phyloP scores from a whole-genome alignment of 2,329 filamentous ascomycete species.

The Nannizzia gypsea region DNA sequence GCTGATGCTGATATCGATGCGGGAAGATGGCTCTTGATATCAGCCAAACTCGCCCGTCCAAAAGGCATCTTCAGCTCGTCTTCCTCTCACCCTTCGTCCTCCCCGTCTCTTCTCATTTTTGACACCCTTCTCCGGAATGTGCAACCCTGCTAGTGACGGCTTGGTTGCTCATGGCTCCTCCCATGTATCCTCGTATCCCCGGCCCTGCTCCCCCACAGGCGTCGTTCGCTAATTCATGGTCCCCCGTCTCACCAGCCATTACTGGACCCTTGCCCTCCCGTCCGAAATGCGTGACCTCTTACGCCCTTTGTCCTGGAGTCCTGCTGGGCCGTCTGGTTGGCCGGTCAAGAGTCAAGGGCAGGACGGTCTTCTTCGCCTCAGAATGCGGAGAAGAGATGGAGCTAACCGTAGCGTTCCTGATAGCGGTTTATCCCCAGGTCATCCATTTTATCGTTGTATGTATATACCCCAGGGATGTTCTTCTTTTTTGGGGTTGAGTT shows the following conservation, averaged over 20 bases:
- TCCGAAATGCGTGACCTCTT: neutral
- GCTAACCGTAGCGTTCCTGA: neutral
- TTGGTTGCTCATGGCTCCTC: neutral
- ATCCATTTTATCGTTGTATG: neutral
- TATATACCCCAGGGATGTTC: neutral
- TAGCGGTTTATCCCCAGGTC: neutral
- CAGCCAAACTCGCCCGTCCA: neutral
- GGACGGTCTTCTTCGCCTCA: neutral
- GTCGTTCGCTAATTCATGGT: slow-evolving; percentile 1
- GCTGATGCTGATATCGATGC: neutral
- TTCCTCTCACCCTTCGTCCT: neutral
- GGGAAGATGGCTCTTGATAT: neutral
- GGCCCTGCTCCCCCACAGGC: neutral
- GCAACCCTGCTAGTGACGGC: neutral
- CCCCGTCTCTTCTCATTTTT: neutral
- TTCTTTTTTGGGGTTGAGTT: neutral
- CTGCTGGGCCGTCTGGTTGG: neutral
- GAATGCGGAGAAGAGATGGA: neutral
- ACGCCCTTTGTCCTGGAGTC: neutral
- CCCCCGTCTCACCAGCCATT: neutral
- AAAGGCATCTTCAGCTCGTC: neutral
- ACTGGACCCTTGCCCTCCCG: neutral
- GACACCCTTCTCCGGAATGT: neutral
- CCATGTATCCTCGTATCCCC: slow-evolving; percentile 2
- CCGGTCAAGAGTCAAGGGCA: neutral